Evolutionary conservation across 176 grass and related monocot species (phyloP), one percentile per base, ranked within the genome.

Genomic region (Aegilops longissima): DNA sequence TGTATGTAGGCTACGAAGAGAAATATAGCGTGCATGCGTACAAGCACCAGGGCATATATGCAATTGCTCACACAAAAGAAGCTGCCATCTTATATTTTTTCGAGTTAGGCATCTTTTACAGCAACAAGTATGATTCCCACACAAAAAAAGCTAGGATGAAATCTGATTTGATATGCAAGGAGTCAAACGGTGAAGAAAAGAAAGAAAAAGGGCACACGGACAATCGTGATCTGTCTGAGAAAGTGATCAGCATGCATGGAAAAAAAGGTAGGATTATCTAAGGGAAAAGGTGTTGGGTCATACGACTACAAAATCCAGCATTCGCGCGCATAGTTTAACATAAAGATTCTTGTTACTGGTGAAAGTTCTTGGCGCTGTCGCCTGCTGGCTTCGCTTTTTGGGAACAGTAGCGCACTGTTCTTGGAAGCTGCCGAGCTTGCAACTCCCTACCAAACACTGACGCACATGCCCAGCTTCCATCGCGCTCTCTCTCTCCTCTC

Each of bases 401-500:
- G 84, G 17, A 83, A 87, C 84, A 90, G 54, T 58, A 73, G 13
- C 33, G 84, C 79, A 42, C 64, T 86, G 84, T 87, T 83, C 58
- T 74, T 83, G 89, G 74, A 87, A 90, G 34, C 80, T 87, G 88
- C 72, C 29, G 83, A 70, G 70, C 52, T 86, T 90, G 78, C 78
- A 86, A 77, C 78, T 90, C 49, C 21, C 83, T 14, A 74, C 25
- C 83, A 81, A 80, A 75, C 23, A 17, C 30, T 35, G 0, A 49
- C 3, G 3, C 3, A 18, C 24, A 29, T 42, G 21, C 8, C 73
- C 21, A 59, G 56, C 56, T 21, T 59, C 56, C 56, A 59, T 9
- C 5, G 7, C 45, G 5, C 31, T 33, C 81, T 36, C 44, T 33
- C 30, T 13, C 66, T 27, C n/a, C 33, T 31, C 30, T 31, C 30